These are phyloP conservation scores for Davidsoniella virescens DNA, from an alignment of 2,329 filamentous ascomycete genomes.

Conservation along the genomic window DNA sequence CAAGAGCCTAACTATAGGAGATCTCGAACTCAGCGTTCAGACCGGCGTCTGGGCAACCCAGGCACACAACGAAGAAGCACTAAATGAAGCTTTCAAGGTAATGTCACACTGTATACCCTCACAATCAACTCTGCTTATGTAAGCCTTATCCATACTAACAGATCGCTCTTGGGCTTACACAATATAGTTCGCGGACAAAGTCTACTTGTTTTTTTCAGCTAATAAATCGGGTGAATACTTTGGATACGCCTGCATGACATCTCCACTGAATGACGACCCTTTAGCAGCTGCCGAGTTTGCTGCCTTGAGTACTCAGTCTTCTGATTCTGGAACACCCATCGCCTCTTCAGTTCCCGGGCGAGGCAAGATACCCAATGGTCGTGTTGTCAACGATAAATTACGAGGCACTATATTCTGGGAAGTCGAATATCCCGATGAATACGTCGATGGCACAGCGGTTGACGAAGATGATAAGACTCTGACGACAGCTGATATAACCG, in stretches of 20 bases:
- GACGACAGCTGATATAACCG: slow-evolving; percentile 3
- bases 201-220: slow-evolving; percentile 86
- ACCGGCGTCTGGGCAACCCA: slow-evolving; percentile 92
- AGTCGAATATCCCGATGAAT: slow-evolving; percentile 33
- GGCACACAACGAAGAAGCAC: slow-evolving; percentile 69
- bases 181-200: slow-evolving; percentile 55
- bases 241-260: slow-evolving; percentile 82
- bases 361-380: slow-evolving; percentile 60
- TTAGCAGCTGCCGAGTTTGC: slow-evolving; percentile 53
- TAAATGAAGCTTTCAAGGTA: slow-evolving; percentile 75
- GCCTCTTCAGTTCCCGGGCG: slow-evolving; percentile 68
- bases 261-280: slow-evolving; percentile 64
- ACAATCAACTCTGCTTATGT: not conserved
- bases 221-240: slow-evolving; percentile 98
- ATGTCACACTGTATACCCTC: slow-evolving; percentile 15
- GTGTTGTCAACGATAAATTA: slow-evolving; percentile 81
- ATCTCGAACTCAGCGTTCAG: slow-evolving; percentile 72
- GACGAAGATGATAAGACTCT: slow-evolving; percentile 29
- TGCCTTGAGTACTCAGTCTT: slow-evolving; percentile 42
- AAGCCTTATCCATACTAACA: not conserved
- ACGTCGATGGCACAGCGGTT: slow-evolving; percentile 30
- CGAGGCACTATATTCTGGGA: slow-evolving; percentile 98
- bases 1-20: slow-evolving; percentile 82
- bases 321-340: slow-evolving; percentile 47
- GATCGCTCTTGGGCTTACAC: slow-evolving; percentile 2